Evolutionary conservation across 1,284 basidiomycete species (phyloP).

Genomic region (Ganoderma multipileum): DNA sequence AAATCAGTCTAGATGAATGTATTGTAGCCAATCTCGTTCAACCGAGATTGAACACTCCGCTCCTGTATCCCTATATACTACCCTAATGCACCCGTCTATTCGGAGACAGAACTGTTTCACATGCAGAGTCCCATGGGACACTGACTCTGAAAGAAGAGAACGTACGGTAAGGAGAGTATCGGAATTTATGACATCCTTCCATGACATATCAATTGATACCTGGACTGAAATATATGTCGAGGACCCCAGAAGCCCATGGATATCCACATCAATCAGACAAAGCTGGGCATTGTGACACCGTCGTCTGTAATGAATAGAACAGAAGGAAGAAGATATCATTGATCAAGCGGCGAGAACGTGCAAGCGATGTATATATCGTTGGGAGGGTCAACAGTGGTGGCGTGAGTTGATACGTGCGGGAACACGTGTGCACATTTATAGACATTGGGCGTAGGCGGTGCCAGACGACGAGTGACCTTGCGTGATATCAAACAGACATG

Average conservation of each 20-base stretch:
- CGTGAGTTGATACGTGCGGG: slow-evolving; percentile 2
- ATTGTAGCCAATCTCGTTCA: slow-evolving; percentile 14
- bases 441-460: slow-evolving; percentile 11
- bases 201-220: neutral
- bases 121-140: neutral
- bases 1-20: neutral
- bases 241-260: neutral
- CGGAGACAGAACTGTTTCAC: neutral
- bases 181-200: neutral
- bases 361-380: slow-evolving; percentile 13
- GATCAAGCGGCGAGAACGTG: neutral
- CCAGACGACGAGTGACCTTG: slow-evolving; percentile 6
- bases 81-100: neutral
- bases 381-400: slow-evolving; percentile 1
- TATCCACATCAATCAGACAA: neutral
- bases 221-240: neutral
- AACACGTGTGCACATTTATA: slow-evolving; percentile 26
- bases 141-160: neutral
- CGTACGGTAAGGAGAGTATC: neutral
- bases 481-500: neutral
- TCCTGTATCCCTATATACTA: neutral
- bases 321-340: slow-evolving; percentile 1
- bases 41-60: slow-evolving; percentile 5
- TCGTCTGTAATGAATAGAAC: neutral
- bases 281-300: neutral